These are phyloP conservation scores for Auricularia cornea DNA, from an alignment of 768 basidiomycete genomes.

Conservation along the genomic window DNA sequence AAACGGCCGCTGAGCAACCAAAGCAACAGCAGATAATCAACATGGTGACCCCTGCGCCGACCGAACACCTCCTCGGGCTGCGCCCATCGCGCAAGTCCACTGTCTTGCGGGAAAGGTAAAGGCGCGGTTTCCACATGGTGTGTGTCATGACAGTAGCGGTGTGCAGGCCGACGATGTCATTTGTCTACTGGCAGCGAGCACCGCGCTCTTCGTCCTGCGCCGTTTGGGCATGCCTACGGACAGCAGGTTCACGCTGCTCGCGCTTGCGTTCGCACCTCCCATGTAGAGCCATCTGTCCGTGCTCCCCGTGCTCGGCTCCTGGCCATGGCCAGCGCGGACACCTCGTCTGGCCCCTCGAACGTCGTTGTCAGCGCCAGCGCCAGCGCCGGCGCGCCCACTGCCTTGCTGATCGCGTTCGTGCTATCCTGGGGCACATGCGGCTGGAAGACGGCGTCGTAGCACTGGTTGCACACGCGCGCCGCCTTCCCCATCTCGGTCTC, in stretches of 20 bases:
- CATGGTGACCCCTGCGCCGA: no score
- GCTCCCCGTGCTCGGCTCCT: neutral
- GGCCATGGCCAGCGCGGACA: neutral
- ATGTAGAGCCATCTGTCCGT: neutral
- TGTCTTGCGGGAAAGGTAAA: no score
- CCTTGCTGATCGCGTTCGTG: neutral
- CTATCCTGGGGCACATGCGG: neutral
- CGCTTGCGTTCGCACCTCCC: neutral
- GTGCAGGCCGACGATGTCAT: neutral
- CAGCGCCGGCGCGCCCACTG: neutral
- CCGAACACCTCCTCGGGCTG: no score
- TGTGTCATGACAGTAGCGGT: no score
- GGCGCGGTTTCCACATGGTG: no score
- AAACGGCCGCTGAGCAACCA: no score
- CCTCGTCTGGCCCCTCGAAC: neutral
- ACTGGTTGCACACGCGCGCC: constrained; percentile 73
- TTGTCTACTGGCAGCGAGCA: neutral
- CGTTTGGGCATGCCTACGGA: neutral
- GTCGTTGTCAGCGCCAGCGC: neutral
- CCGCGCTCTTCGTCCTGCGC: neutral
- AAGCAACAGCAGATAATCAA: no score
- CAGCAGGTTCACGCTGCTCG: neutral
- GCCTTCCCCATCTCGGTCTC: constrained; percentile 44
- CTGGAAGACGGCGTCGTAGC: constrained; percentile 76
- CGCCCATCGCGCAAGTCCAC: no score